Evolutionary conservation across 441 rosid genomes (phyloP), one percentile per base, ranked within the genome.

Genomic region (Pelargonium fulgidum): DNA sequence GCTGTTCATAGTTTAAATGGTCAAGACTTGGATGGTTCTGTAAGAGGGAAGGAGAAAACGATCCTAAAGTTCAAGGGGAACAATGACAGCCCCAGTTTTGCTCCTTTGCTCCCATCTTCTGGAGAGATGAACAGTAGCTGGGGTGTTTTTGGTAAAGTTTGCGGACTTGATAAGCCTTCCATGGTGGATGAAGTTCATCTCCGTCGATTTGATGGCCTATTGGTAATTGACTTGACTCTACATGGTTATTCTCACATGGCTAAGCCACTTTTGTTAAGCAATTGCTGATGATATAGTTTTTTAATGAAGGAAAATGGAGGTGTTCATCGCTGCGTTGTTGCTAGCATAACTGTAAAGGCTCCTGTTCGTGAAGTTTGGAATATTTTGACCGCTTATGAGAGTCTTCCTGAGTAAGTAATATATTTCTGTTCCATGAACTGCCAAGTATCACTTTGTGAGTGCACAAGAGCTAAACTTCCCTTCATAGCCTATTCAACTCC

Each of bases 341-440:
- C 96, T 70, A 91, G 96, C 86, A 91, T 94, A 73, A 94, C 97
- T 44, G 92, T 94, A 9, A 94, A 90, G 84, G 96, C 99, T 79
- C 82, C 94, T 73, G 90, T 89, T 77, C 86, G 82, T 65, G 96
- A 90, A 79, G 97, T 94, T 70, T 94, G 99, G 99, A 91, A 85
- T 75, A 85, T 90, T 75, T 79, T 94, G 78, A 91, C 97, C 59
- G 84, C 91, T 77, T 94, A 94, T 71, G 94, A 91, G 82, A 91
- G 87, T 80, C 97, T 91, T 79, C 96, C 99, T 7, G 96, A 94
- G 99, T 91, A 84, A 77, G 86, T 70, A 70, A 64, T 10, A 8
- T 29, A 50, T 63, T 54, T 62, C 58, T 72, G 7, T 20, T 73
- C 42, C 69, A 16, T 47, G 19, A 45, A 72, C 63, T 17, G 47